Evolutionary conservation across 2,329 filamentous ascomycete genomes (phyloP).

Genomic region (Nemania bipapillata): DNA sequence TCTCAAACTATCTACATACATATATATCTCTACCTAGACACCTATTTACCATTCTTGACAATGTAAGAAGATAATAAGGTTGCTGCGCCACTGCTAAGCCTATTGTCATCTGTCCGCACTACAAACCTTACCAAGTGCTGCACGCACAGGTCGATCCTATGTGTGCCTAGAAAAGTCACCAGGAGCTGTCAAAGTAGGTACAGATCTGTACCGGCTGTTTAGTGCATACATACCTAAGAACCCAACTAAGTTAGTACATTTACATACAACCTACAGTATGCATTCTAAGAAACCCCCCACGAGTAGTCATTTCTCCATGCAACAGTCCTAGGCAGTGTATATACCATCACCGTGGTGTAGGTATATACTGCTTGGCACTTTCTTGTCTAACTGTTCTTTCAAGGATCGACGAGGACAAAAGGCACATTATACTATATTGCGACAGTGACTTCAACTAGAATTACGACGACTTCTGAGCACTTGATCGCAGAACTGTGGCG

Average conservation of each 20-base stretch:
- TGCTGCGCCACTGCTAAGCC: conserved; percentile 5
- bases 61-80: not conserved
- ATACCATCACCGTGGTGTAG: not conserved
- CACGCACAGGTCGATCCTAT: not conserved
- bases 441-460: conserved; percentile 18
- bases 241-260: no score
- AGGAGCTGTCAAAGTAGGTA: not conserved
- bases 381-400: conserved; percentile 13
- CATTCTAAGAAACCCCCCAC: not conserved
- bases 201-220: no score
- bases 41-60: not conserved
- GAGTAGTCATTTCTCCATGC: not conserved
- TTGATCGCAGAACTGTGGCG: not conserved
- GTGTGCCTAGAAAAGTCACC: not conserved
- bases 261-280: no score
- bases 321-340: no score
- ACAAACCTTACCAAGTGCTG: not conserved
- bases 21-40: no score
- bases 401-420: not conserved
- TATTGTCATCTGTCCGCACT: conserved; percentile 3
- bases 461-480: conserved; percentile 24
- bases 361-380: conserved; percentile 24
- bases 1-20: not conserved
- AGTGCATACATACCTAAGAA: no score
- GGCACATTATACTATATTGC: conserved; percentile 26